Percentiles rank a stretch among this genome's conserved stretches.
Conservation (phyloP, 139 green algal species). For the Zygnema cylindricum region DNA sequence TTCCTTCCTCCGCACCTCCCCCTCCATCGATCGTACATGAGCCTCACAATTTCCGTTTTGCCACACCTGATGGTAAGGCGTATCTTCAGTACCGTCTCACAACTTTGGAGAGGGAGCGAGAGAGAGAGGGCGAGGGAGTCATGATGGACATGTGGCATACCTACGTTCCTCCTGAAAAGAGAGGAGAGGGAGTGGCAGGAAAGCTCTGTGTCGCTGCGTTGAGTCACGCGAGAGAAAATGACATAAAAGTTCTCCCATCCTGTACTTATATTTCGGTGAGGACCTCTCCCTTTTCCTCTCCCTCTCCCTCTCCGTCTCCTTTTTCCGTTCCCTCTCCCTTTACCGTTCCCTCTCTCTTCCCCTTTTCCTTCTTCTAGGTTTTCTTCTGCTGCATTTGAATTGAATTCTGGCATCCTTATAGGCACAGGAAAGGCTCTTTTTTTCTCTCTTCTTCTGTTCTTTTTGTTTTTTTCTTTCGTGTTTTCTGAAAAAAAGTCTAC, state of each 20-base stretch:
- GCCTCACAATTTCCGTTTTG: too few relatives aligned
- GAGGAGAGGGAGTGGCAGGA: not conserved
- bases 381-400: not conserved
- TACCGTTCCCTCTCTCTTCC: too few relatives aligned
- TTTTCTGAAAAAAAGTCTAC: too few relatives aligned
- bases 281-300: slow-evolving; percentile 1
- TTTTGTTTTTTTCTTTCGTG: too few relatives aligned
- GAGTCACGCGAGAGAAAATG: not conserved
- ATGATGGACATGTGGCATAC: slow-evolving; percentile 42
- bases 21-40: too few relatives aligned
- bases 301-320: too few relatives aligned
- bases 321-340: too few relatives aligned
- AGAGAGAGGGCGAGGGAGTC: not conserved
- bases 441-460: not conserved
- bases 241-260: slow-evolving; percentile 10
- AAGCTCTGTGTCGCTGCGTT: slow-evolving; percentile 23
- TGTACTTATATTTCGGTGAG: slow-evolving; percentile 27
- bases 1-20: too few relatives aligned
- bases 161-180: not conserved
- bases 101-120: not conserved
- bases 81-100: not conserved
- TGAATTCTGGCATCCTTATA: not conserved
- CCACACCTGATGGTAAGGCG: not conserved
- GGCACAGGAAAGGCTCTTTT: not conserved
- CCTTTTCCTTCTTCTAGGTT: not conserved